Base-by-base conservation (phyloP, 2,329 filamentous ascomycete genomes). In the Camptophora hylomeconis region DNA sequence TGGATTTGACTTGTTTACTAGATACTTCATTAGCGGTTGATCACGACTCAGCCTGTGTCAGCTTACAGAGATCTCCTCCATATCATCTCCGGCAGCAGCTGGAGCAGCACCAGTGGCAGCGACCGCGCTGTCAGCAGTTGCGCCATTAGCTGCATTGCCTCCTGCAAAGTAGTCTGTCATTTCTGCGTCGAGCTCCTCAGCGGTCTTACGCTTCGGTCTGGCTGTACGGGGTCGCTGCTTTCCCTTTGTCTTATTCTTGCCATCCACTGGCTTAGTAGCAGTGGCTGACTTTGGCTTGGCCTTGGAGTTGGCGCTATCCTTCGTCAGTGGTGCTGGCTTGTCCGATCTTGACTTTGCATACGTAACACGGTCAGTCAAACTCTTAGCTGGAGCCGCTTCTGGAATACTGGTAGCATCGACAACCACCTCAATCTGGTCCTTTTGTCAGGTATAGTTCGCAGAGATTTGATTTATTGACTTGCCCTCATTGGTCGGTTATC, bases 121-220 rank as follows among this genome's bases (percentile, higher is more conserved):
- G 4, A 58, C 51, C 32, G 61, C 60, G 36, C 52, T 56, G 8
- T 53, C 55, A 29, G 58, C 52, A 19, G 46, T 46, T 15, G 45
- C 41, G 41, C 62, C 62, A 29, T 57, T 59, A 40, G 58, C 51
- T 28, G 43, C 46, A 20, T 54, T 51, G 26, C 50, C 59, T 17
- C 53, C 52, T 30, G 67, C 73, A 52, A 92, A 95, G 63, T 98
- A 98, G 56, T 95, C 89, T 12, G 74, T 76, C 89, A 98, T 98
- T 56, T 98, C 89, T 4, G 82, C 84, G 54, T 98, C 89, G 15
- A 98, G 74, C 61, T 98, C 86, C 53, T 93, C 87, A 1, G 79
- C 75, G 0, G 84, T 92, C 80, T 95, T 95, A 63, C 66, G 60
- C 58, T 73, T 92, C 65, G 48, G 75, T 60, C 43, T 78, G 41